Conservation (phyloP, 345 rosid genomes). For the Moricandia moricandioides region DNA sequence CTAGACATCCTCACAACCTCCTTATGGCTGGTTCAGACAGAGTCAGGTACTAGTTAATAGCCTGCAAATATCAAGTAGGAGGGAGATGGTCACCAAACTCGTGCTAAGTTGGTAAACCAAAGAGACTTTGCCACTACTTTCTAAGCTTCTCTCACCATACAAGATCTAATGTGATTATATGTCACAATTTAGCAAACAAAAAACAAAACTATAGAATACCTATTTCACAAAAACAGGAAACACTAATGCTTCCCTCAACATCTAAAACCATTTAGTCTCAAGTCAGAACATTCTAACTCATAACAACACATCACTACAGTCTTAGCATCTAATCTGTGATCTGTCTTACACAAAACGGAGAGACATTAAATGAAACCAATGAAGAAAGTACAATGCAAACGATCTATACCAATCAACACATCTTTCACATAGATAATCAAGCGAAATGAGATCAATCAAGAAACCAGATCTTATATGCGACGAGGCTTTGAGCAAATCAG, state of each 20-base stretch:
- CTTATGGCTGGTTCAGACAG: constrained; percentile 1
- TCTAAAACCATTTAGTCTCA: not conserved
- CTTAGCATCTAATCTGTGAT: too few relatives aligned
- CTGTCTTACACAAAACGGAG: too few relatives aligned
- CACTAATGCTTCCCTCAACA: not conserved
- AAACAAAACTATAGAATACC: constrained; percentile 14
- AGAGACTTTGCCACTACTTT: not conserved
- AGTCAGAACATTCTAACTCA: not conserved
- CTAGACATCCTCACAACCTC: constrained; percentile 57
- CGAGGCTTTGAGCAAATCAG: not conserved
- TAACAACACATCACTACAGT: too few relatives aligned
- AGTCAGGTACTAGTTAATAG: constrained; percentile 23
- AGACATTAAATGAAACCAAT: not conserved
- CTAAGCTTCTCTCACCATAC: not conserved
- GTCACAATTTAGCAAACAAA: constrained; percentile 17
- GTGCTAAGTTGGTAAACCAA: constrained; percentile 36
- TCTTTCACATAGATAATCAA: not conserved
- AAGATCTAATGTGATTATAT: constrained; percentile 14
- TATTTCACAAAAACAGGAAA: constrained; percentile 4
- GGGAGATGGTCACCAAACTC: constrained; percentile 35
- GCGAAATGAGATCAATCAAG: not conserved
- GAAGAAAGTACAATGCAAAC: constrained; percentile 20
- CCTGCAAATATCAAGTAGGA: constrained; percentile 29
- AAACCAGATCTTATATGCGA: constrained; percentile 10
- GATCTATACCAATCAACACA: constrained; percentile 5